Evolutionary conservation across 768 basidiomycete species (phyloP).

Genomic region (Candolleomyces eurysporus): DNA sequence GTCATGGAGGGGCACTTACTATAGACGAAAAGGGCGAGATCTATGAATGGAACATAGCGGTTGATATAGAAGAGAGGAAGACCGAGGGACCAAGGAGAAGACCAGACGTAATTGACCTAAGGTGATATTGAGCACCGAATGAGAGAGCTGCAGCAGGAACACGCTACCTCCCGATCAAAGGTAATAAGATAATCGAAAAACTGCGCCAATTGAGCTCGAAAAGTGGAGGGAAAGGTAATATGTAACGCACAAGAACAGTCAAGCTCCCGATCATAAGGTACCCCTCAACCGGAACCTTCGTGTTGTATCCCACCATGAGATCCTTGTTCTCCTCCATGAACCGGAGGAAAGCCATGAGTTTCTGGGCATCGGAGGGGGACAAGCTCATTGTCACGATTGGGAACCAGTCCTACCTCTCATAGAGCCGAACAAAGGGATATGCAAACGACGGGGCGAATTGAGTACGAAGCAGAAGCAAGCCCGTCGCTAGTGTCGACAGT

Average conservation of each 20-base stretch:
- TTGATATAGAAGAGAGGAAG: constrained; percentile 12
- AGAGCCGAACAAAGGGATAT: neutral
- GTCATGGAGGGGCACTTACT: neutral
- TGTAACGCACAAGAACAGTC: neutral
- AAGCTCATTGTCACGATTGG: neutral
- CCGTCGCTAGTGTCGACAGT: too few relatives aligned
- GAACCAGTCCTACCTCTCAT: neutral
- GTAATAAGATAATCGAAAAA: constrained; percentile 3
- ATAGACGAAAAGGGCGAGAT: neutral
- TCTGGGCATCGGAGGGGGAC: neutral
- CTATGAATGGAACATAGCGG: constrained; percentile 4
- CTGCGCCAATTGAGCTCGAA: neutral
- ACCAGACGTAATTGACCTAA: constrained; percentile 14
- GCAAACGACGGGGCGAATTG: neutral
- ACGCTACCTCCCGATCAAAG: constrained; percentile 3
- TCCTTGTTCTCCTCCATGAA: neutral
- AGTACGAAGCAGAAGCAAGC: too few relatives aligned
- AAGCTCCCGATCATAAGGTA: constrained; percentile 2
- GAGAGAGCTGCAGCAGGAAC: neutral
- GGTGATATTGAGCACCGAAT: neutral
- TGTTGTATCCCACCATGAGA: neutral
- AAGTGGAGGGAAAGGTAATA: neutral
- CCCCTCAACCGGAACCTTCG: neutral
- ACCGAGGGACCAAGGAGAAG: constrained; percentile 11
- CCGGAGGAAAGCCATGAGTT: neutral